Base-by-base conservation (phyloP, 176 grass and related monocot species). In the Phoenix dactylifera region DNA sequence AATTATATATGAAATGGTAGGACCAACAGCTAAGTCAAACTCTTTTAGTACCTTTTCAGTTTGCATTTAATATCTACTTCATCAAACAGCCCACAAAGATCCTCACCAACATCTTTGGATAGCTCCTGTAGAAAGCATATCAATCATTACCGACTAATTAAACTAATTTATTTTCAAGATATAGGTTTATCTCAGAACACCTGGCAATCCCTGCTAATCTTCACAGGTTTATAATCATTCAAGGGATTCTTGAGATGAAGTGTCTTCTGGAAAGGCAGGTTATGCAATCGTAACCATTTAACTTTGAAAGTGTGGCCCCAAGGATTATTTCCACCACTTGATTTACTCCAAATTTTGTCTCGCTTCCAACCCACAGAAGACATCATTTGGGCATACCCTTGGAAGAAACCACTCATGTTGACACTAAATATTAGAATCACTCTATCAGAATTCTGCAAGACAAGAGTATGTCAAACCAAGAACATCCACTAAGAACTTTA, bases 181-280 rank as follows among this genome's bases (percentile, higher is more conserved):
- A 32, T 5, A 0, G 26, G 26, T 17, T 35, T 16, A 60, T 60
- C 26, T 35, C 16, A 4, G 24, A 3, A 60, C 26, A 60, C 58
- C 58, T 60, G 58, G 25, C 58, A 60, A 18, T 60, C 58, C 26
- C 58, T 60, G 26, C 58, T 60, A 30, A 60, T 60, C 26, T 60
- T 60, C 17, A 60, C 58, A 29, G 58, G 58, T 30, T 60, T 60
- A 24, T n/a, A 60, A 60, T 32, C 58, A 60, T 60, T 60, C 58
- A 60, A 29, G 17, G 58, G 58, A 24, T 60, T 60, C 58, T 60
- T 60, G 26, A 60, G 58, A 29, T 60, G 58, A 60, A 60, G 58
- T 6, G 26, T 60, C 26, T 60, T 60, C 16, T 35, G 58, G 58
- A 60, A 30, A 35, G 58, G 58, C 26, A 60, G 26, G 26, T 60